Base-by-base conservation (phyloP, 768 basidiomycete genomes). In the Albatrellus ellisii region DNA sequence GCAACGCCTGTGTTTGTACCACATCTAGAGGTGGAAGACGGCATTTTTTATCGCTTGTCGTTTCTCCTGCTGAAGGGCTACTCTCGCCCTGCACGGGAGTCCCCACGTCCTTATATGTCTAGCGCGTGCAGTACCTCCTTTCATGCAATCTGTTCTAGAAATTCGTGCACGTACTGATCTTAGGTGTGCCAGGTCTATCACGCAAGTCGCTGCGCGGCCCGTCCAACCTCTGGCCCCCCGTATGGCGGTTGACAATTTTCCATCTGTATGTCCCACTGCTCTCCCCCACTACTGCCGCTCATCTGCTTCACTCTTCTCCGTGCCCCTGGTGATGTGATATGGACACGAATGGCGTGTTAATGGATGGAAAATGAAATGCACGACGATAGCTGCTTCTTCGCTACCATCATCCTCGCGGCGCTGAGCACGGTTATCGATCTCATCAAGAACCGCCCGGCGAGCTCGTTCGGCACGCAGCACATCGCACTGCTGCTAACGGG, bases 391-490 rank as follows among this genome's bases (percentile, higher is more conserved):
- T 49, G 53, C 47, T 71, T 75, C 56, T 61, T 67, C 12, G 49
- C 60, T 17, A 55, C 67, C 37, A 69, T 77, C 51, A 54, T 67
- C 21, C 61, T 78, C 18, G 62, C 69, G 7, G 64, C 65, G 36
- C 60, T 76, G 42, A 66, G 70, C 5, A 69, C 72, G 1, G 49
- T 77, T 22, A 55, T 77, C 28, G 75, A 79, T 52, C 61, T 75
- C 28, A 62, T 54, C 24, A 59, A 26, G 39, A 55, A 55, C 34
- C 59, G 57, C 1, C 38, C 56, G 18, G 75, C 79, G 2, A 57
- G 67, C 11, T 59, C 77, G 4, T 70, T 82, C 49, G 78, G 77
- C 21, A 72, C 77, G 22, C 79, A 82, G 45, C 75, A 82, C 53
- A 52, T 82, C 42, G 73, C 75, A 28, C 54, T 81, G 34, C 50